These are phyloP conservation scores for Orobanche coerulescens DNA, from an alignment of 257 asterid genomes.

Conservation along the genomic window DNA sequence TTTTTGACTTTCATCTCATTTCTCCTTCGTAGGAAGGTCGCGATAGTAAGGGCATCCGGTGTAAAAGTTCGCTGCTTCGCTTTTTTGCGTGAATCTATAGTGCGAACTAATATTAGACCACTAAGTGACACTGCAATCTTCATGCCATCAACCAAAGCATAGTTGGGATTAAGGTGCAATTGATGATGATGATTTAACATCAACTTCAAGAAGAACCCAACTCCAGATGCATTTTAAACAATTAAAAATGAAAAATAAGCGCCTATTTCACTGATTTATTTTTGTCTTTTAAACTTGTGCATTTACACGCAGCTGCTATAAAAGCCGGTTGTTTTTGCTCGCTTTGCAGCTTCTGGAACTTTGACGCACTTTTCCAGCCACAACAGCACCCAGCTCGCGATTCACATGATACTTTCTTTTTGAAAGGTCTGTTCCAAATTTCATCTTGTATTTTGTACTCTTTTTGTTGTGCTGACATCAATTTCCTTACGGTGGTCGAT, in stretches of 20 bases:
- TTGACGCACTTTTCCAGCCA: constrained; percentile 98
- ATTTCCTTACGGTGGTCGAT: constrained; percentile 22
- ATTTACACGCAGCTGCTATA: background rate
- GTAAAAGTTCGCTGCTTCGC: no score
- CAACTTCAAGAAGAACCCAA: no score
- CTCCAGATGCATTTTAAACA: constrained; percentile 2
- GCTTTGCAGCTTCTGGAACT: constrained; percentile 83
- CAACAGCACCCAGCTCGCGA: constrained; percentile 99
- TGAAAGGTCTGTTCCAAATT: constrained; percentile 49
- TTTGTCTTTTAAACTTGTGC: background rate
- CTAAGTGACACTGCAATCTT: no score
- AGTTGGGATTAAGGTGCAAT: no score
- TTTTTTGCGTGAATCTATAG: no score
- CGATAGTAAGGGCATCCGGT: no score
- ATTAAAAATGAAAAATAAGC: background rate
- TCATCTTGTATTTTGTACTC: constrained; percentile 17
- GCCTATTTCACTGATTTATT: background rate
- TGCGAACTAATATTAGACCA: no score
- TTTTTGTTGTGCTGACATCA: background rate
- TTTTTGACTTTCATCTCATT: no score
- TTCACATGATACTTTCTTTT: constrained; percentile 95
- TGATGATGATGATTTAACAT: no score
- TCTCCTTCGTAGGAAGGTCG: no score
- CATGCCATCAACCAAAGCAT: no score
- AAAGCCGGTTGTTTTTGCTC: constrained; percentile 3